phyloP scores from a whole-genome alignment of 1,139 yeast species.

The Kurtzmaniella quercitrusa region DNA sequence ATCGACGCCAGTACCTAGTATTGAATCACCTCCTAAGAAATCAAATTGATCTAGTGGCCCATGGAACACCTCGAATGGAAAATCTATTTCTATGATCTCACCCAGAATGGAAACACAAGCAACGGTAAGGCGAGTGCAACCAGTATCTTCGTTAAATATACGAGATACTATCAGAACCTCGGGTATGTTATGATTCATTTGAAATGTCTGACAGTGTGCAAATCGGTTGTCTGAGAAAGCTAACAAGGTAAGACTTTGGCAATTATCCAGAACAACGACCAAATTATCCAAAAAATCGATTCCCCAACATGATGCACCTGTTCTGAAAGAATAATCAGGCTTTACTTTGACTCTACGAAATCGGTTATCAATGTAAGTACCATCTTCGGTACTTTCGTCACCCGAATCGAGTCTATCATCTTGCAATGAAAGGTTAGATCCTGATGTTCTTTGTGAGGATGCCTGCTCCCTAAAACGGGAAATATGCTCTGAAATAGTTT shows the following conservation, averaged over 20 bases:
- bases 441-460: not conserved
- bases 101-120: constrained; percentile 48
- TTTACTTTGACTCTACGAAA: constrained; percentile 18
- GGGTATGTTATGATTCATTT: constrained; percentile 57
- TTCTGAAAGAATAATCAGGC: constrained; percentile 36
- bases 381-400: constrained; percentile 3
- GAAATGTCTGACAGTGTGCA: constrained; percentile 35
- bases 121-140: constrained; percentile 13
- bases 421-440: not conserved
- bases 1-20: not conserved
- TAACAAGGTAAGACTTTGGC: constrained; percentile 43
- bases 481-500: constrained; percentile 20
- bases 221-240: constrained; percentile 28
- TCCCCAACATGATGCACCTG: constrained; percentile 64
- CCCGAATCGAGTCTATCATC: constrained; percentile 4
- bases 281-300: constrained; percentile 41
- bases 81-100: constrained; percentile 40
- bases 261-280: constrained; percentile 57
- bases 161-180: constrained; percentile 40
- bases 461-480: not conserved
- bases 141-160: not conserved
- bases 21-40: not conserved
- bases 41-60: constrained; percentile 26
- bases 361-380: constrained; percentile 5
- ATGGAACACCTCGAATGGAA: constrained; percentile 19